Conservation (phyloP, 257 asterid genomes). For the Euphrasia confusa region DNA sequence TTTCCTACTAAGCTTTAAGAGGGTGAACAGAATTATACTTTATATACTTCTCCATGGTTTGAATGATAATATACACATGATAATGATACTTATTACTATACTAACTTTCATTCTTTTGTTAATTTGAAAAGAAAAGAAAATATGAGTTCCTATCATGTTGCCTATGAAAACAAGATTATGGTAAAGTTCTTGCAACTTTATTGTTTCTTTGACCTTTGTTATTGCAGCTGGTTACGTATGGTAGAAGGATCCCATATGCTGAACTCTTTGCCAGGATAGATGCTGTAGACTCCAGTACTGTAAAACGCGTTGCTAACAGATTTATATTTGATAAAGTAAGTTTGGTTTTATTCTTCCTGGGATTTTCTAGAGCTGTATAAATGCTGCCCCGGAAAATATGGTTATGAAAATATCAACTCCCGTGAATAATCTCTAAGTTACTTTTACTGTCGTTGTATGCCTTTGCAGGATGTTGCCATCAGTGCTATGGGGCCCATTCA, state of each 20-base stretch:
- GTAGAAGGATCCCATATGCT: constrained; percentile 86
- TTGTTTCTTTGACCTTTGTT: constrained; percentile 8
- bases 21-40: no score
- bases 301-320: constrained; percentile 88
- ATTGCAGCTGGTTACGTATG: constrained; percentile 87
- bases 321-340: constrained; percentile 73
- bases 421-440: not conserved
- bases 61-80: not conserved
- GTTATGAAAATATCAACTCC: constrained; percentile 1
- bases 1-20: no score
- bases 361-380: not conserved
- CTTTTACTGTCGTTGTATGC: not conserved
- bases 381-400: not conserved
- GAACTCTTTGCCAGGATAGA: constrained; percentile 97
- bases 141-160: not conserved
- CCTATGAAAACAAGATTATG: not conserved
- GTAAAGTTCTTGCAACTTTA: not conserved
- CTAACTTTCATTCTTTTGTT: not conserved
- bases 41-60: no score
- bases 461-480: constrained; percentile 72
- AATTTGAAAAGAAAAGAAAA: not conserved
- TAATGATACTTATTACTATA: not conserved
- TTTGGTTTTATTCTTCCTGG: not conserved
- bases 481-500: constrained; percentile 80
- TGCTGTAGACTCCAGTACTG: constrained; percentile 70